Percentiles rank a stretch among this genome's conserved stretches.
These are phyloP conservation scores for Ganoderma sinense DNA, from an alignment of 1,284 basidiomycete species.

Conservation along the genomic window DNA sequence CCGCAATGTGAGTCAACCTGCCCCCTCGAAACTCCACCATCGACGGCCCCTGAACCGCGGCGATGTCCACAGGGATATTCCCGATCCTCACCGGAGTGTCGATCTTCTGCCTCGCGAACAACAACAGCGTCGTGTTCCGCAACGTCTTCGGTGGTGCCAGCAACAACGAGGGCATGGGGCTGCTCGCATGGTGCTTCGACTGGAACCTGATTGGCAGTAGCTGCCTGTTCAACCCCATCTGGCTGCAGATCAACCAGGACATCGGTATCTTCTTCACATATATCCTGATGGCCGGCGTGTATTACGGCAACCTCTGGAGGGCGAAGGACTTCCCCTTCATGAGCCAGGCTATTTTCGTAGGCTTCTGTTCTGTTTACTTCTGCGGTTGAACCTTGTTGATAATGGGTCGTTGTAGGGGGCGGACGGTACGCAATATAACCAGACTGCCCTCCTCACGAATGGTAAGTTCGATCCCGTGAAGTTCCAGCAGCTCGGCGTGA, in stretches of 20 bases:
- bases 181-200: conserved; percentile 61
- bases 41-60: neutral
- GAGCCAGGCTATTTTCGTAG: conserved; percentile 42
- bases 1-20: conserved; percentile 56
- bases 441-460: conserved; percentile 41
- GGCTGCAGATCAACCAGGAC: conserved; percentile 44
- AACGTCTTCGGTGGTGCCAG: conserved; percentile 67
- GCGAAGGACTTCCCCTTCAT: conserved; percentile 44
- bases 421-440: conserved; percentile 41
- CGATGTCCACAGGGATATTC: conserved; percentile 38
- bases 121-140: conserved; percentile 53
- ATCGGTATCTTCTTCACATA: conserved; percentile 42
- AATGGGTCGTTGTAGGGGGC: conserved; percentile 24
- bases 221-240: conserved; percentile 40
- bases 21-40: neutral
- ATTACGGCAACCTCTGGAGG: conserved; percentile 44
- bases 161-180: conserved; percentile 64
- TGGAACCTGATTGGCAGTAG: conserved; percentile 50
- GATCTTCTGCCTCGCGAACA: conserved; percentile 67
- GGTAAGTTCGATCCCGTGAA: conserved; percentile 40
- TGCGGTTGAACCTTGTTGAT: too few relatives aligned
- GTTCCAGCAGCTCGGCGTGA: conserved; percentile 38
- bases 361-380: conserved; percentile 7
- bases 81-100: conserved; percentile 54
- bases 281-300: conserved; percentile 42